Evolutionary conservation across 495 filamentous ascomycete species (phyloP).

Genomic region (Daldinia childiae): DNA sequence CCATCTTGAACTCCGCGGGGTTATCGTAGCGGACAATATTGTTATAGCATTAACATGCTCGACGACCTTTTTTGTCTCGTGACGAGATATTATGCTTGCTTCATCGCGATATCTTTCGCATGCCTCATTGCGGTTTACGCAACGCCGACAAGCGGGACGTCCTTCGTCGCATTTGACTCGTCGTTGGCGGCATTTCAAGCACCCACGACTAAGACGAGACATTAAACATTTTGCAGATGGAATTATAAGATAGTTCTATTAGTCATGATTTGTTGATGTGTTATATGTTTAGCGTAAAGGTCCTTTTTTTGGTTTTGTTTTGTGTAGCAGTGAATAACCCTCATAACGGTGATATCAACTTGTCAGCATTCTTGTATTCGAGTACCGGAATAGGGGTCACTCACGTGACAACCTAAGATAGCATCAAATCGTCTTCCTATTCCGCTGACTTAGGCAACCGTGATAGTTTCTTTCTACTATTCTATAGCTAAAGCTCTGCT

Average conservation of each 20-base stretch:
- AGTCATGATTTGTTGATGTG: no score
- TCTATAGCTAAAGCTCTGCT: no score
- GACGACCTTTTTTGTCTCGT: constrained; percentile 45
- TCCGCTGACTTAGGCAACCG: no score
- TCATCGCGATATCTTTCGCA: constrained; percentile 49
- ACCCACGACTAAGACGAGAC: constrained; percentile 40
- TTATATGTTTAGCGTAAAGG: no score
- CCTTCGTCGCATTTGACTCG: constrained; percentile 47
- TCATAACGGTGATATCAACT: no score
- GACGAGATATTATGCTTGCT: constrained; percentile 43
- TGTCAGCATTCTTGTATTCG: no score
- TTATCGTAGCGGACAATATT: neutral
- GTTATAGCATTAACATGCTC: constrained; percentile 12
- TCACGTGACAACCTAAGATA: no score
- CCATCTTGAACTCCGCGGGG: constrained; percentile 1
- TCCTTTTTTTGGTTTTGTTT: no score
- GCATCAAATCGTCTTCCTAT: no score
- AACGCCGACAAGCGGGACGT: constrained; percentile 45
- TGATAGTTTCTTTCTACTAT: no score
- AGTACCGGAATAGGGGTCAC: no score
- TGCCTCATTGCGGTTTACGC: constrained; percentile 43
- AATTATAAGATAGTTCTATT: neutral
- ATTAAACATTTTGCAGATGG: constrained; percentile 4
- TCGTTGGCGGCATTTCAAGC: constrained; percentile 42
- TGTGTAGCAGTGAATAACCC: no score